Conservation (phyloP, 345 rosid species). For the Pelargonium nanum region DNA sequence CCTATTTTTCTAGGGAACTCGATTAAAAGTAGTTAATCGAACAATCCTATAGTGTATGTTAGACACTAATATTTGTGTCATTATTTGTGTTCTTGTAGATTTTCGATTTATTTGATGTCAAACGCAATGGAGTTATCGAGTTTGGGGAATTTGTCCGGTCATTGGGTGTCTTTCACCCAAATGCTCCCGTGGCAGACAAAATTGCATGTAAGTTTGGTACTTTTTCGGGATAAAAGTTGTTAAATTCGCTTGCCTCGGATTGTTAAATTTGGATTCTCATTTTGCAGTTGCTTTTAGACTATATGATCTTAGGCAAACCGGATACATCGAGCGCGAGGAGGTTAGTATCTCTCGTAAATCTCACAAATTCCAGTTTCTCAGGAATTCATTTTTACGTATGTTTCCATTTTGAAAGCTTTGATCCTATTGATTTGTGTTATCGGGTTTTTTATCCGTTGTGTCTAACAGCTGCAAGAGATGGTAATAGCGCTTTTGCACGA, state of each 20-base stretch:
- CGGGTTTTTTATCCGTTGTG: not conserved
- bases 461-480: constrained; percentile 70
- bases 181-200: constrained; percentile 37
- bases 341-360: constrained; percentile 15
- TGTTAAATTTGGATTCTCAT: not conserved
- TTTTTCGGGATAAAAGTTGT: not conserved
- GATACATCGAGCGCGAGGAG: constrained; percentile 51
- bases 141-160: constrained; percentile 69
- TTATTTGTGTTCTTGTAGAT: constrained; percentile 25
- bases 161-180: constrained; percentile 58
- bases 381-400: not conserved
- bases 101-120: constrained; percentile 49
- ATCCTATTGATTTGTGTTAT: too few species aligned
- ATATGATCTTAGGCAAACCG: constrained; percentile 46
- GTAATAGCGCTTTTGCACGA: constrained; percentile 80
- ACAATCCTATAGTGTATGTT: too few species aligned
- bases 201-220: constrained; percentile 28
- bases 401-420: not conserved
- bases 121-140: constrained; percentile 51
- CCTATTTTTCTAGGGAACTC: not conserved
- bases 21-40: too few species aligned
- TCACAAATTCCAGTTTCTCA: not conserved
- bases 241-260: not conserved
- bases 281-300: constrained; percentile 53
- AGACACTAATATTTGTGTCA: too few species aligned